These are phyloP conservation scores for Isoetes taiwanensis DNA, from an alignment of 75 land plant genomes.

Conservation along the genomic window DNA sequence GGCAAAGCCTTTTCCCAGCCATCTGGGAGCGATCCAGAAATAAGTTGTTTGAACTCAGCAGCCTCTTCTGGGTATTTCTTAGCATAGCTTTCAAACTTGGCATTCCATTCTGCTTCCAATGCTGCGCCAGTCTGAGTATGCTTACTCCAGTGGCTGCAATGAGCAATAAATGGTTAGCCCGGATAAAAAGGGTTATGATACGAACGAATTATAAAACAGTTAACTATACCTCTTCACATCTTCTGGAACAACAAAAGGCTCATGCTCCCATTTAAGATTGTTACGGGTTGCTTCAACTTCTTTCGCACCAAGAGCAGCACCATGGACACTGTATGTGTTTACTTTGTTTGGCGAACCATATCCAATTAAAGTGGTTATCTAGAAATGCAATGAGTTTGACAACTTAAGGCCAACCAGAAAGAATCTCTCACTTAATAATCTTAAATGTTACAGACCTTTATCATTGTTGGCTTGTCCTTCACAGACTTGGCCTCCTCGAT, in stretches of 20 bases:
- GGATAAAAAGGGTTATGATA: too few species aligned
- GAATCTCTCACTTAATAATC: neutral
- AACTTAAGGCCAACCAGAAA: neutral
- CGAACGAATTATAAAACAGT: too few species aligned
- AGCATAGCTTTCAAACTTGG: conserved; percentile 60
- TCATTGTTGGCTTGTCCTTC: conserved; percentile 86
- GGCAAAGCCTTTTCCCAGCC: conserved; percentile 77
- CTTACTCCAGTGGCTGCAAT: conserved; percentile 87
- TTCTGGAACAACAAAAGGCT: conserved; percentile 94
- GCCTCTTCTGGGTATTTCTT: conserved; percentile 61
- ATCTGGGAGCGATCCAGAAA: conserved; percentile 42
- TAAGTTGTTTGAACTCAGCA: conserved; percentile 47
- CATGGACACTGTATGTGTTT: conserved; percentile 69
- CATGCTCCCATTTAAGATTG: conserved; percentile 80
- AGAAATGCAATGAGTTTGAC: neutral
- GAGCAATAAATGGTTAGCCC: too few species aligned
- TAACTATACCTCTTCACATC: conserved; percentile 93
- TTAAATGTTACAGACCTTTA: conserved; percentile 46
- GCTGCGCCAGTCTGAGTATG: conserved; percentile 56
- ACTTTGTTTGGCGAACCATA: conserved; percentile 97
- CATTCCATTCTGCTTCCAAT: conserved; percentile 82
- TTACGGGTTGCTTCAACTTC: conserved; percentile 90
- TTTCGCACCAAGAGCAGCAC: conserved; percentile 65
- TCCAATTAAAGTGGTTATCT: conserved; percentile 95
- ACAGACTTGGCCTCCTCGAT: conserved; percentile 63